Conservation (phyloP, 2,329 filamentous ascomycete species). For the Magnaporthiopsis incrustans region DNA sequence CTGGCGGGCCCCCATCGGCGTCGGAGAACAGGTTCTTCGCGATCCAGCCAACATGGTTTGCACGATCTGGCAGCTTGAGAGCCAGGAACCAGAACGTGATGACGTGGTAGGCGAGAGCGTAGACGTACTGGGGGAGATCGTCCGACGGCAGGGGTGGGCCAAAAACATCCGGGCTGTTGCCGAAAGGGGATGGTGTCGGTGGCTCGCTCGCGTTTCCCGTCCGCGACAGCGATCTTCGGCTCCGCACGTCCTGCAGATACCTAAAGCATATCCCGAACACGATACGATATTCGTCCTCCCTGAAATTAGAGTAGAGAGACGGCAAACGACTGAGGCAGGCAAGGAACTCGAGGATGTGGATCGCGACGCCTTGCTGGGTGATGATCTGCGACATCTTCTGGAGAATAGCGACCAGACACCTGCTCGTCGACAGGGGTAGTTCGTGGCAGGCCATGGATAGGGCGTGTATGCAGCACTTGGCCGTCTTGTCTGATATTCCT, state of each 20-base stretch:
- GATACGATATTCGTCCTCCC: conserved; percentile 84
- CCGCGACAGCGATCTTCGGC: conserved; percentile 38
- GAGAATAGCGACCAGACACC: conserved; percentile 75
- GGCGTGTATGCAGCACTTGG: conserved; percentile 89
- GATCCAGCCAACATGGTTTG: conserved; percentile 83
- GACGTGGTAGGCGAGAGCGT: conserved; percentile 87
- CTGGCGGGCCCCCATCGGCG: conserved; percentile 64
- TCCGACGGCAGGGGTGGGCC: conserved; percentile 36
- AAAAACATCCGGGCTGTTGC: conserved; percentile 8
- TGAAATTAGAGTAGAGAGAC: conserved; percentile 78
- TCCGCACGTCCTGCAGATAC: conserved; percentile 82
- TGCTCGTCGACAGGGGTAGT: conserved; percentile 78
- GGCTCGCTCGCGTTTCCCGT: conserved; percentile 28
- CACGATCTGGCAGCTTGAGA: conserved; percentile 74
- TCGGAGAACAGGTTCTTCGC: conserved; percentile 79
- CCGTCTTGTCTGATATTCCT: conserved; percentile 80
- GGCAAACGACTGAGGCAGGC: conserved; percentile 78
- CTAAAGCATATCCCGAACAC: conserved; percentile 94
- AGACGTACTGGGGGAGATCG: conserved; percentile 87
- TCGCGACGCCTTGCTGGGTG: conserved; percentile 81
- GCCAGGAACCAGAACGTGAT: conserved; percentile 97
- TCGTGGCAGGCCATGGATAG: conserved; percentile 94
- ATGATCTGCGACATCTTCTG: conserved; percentile 95
- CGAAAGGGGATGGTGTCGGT: conserved; percentile 19
- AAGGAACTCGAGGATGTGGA: conserved; percentile 95